Conservation (phyloP, 1,284 basidiomycete genomes). For the Boletus smithii region DNA sequence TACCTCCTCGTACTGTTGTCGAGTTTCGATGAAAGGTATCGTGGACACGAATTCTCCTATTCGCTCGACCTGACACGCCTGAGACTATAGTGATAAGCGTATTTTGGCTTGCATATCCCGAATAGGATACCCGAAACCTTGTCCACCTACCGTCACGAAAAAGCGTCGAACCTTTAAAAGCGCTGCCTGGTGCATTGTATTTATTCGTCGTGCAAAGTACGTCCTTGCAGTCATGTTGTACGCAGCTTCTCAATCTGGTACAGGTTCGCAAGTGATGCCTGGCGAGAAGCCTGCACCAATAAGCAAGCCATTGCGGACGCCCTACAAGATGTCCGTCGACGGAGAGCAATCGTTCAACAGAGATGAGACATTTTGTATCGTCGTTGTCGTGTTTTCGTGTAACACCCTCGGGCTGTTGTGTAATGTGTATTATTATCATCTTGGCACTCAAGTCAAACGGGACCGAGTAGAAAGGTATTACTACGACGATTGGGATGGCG, state of each 20-base stretch:
- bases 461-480: not conserved
- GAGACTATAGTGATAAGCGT: slow-evolving; percentile 60
- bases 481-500: slow-evolving; percentile 21
- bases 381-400: slow-evolving; percentile 13
- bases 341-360: slow-evolving; percentile 35
- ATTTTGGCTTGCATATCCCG: slow-evolving; percentile 76
- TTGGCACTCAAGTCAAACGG: slow-evolving; percentile 1
- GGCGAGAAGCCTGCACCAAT: slow-evolving; percentile 57
- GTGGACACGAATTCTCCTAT: slow-evolving; percentile 1
- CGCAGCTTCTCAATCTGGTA: slow-evolving; percentile 11
- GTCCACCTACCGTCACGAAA: slow-evolving; percentile 35
- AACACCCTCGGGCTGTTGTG: slow-evolving; percentile 14
- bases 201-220: slow-evolving; percentile 66
- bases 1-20: slow-evolving; percentile 67
- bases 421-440: slow-evolving; percentile 23
- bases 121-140: slow-evolving; percentile 56
- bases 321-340: slow-evolving; percentile 64
- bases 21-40: slow-evolving; percentile 73
- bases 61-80: slow-evolving; percentile 2
- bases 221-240: slow-evolving; percentile 25
- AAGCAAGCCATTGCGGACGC: slow-evolving; percentile 63
- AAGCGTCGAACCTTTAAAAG: slow-evolving; percentile 54
- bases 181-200: slow-evolving; percentile 58
- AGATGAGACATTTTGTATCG: slow-evolving; percentile 10
- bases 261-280: slow-evolving; percentile 57